Evolutionary conservation across 768 basidiomycete species (phyloP), one percentile per base, ranked within the genome.

Genomic region (Pholiota conissans): DNA sequence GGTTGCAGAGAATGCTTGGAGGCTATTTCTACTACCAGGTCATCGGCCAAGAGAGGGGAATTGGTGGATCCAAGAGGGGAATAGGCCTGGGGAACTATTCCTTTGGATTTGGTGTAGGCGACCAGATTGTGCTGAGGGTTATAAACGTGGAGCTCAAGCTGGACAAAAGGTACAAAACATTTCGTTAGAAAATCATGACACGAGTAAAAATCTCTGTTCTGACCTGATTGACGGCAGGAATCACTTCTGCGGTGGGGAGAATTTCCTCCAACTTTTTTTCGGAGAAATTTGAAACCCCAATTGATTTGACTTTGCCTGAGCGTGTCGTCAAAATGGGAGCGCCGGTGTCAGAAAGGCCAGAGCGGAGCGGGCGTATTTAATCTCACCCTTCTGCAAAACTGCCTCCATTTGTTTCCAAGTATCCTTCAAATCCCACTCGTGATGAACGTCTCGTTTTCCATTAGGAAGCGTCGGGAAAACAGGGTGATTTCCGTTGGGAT

Each of bases 321-420:
- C n/a, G 34, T 55, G 13, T 49, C 14, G 52, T 55, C n/a, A 55
- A 47, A 34, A 48, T 35, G 1, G n/a, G n/a, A n/a, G n/a, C 13
- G 30, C 30, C 30, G 52, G 63, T 63, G 49, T 27, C 29, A 51
- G n/a, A 27, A 39, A 51, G 30, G 13, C 24, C 16, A 29, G 56
- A 24, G 60, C 29, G 52, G 22, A 52, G 11, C n/a, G 47, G 54
- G 13, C 48, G 48, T 13, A 49, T 52, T 54, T 35, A 46, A 55
- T 58, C 67, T 60, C 54, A 76, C 89, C 90, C 65, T 83, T 86
- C 69, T 82, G 83, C 58, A 84, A 70, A 28, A 93, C 61, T 9
- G 75, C 84, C 69, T 94, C 93, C 87, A 95, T 88, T 69, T 89
- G 85, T 64, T 82, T 84, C 91, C 93, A 94, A 13, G 93, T 93